Conservation (phyloP, 2,329 filamentous ascomycete genomes). For the Diaporthe sp. region DNA sequence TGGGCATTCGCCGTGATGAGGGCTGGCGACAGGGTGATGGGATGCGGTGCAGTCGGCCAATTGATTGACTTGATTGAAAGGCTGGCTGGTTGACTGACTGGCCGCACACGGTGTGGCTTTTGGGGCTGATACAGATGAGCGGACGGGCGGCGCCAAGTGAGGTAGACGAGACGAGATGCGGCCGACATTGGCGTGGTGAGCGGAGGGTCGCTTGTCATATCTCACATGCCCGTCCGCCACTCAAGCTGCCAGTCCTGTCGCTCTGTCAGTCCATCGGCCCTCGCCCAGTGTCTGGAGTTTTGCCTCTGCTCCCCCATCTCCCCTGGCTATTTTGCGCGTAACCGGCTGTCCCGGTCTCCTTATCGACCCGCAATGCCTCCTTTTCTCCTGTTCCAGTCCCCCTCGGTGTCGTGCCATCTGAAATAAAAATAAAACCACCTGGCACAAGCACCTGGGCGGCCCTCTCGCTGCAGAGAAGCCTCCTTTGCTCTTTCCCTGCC, state of each 20-base stretch:
- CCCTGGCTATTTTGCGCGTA: conserved; percentile 15
- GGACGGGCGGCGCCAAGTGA: conserved; percentile 3
- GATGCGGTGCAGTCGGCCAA: conserved; percentile 14
- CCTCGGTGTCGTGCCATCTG: background rate
- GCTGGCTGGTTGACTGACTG: background rate
- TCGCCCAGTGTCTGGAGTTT: background rate
- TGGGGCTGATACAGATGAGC: conserved; percentile 9
- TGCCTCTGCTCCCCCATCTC: background rate
- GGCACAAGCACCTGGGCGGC: background rate
- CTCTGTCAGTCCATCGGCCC: conserved; percentile 8
- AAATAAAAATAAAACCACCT: background rate
- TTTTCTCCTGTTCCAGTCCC: conserved; percentile 21
- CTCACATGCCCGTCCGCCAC: conserved; percentile 21
- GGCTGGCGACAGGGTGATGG: conserved; percentile 20
- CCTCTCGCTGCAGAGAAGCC: background rate
- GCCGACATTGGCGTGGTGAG: conserved; percentile 23
- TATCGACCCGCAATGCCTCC: conserved; percentile 25
- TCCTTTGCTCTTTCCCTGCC: background rate
- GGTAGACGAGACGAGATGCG: background rate
- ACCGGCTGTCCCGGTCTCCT: conserved; percentile 16
- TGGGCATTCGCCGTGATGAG: conserved; percentile 16
- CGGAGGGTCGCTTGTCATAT: conserved; percentile 6
- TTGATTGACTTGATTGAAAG: background rate
- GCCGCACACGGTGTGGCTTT: conserved; percentile 17
- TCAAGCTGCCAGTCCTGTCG: background rate